Conservation (phyloP, 169 alveolate genomes). For the Miamiensis avidus region DNA sequence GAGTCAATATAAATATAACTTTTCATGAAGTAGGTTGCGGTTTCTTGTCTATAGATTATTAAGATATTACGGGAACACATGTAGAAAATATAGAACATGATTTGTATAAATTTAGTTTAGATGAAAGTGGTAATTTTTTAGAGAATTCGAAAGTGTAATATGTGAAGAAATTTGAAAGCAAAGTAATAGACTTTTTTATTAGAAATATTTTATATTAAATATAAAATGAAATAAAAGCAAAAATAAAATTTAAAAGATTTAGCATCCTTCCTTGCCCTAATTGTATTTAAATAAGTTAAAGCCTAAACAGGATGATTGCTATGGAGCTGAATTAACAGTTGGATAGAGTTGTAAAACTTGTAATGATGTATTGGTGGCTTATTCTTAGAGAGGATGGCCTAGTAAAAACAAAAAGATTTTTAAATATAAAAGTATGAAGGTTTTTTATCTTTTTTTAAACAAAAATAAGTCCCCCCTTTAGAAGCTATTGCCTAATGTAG, state of each 20-base stretch:
- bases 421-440: not conserved
- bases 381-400: constrained; percentile 45
- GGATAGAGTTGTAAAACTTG: constrained; percentile 36
- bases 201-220: no score
- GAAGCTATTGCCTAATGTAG: no score
- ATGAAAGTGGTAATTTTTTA: constrained; percentile 18
- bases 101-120: constrained; percentile 37
- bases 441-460: no score
- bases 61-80: constrained; percentile 48
- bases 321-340: constrained; percentile 40
- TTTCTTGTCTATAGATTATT: constrained; percentile 31
- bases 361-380: constrained; percentile 40
- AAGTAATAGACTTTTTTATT: not conserved
- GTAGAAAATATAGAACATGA: constrained; percentile 35
- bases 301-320: constrained; percentile 25
- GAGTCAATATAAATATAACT: constrained; percentile 35
- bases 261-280: constrained; percentile 2
- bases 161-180: constrained; percentile 14
- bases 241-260: no score
- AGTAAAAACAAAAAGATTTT: constrained; percentile 14
- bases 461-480: no score
- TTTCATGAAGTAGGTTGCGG: constrained; percentile 30
- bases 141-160: constrained; percentile 1
- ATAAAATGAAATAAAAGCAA: no score
- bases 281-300: constrained; percentile 1